Base-by-base conservation (phyloP, 2,329 filamentous ascomycete species). In the Fusarium sp. region DNA sequence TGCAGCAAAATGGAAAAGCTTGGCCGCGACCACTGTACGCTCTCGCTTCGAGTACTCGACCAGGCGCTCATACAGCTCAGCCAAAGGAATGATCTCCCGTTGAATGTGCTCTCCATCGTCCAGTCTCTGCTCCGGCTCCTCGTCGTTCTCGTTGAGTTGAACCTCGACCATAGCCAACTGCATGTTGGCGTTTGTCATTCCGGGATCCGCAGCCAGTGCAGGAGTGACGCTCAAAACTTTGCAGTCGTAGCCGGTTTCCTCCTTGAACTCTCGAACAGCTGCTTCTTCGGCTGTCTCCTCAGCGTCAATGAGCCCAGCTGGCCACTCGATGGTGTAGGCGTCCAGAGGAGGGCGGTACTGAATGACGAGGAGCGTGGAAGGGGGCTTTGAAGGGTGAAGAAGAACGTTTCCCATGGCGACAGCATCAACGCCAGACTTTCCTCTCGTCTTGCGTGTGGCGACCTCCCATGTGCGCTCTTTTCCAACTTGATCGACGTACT, bases 391-490 rank as follows among this genome's bases (percentile, higher is more conserved):
- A 0, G 71, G 71, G 9, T 74, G 71, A 3, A 74, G 57, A 4
- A 74, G 63, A 2, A 74, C 58, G 11, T 73, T 73, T 33, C 71
- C 71, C 71, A 74, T 74, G 1, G 71, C 71, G n/a, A 74, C 71
- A 11, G 71, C 71, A 15, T 74, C 71, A 1, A 74, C 71, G 0
- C 71, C 71, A 0, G 67, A 47, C 23, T 70, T 73, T 0, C 71
- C 71, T 43, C 71, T 61, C 4, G 71, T 74, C 58, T 74, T 74
- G 49, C 71, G 68, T 2, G 70, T 71, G 20, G 71, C 71, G 11
- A 73, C 71, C 51, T 74, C 71, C 71, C 71, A 74, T 11, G 71
- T 74, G 18, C 71, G 71, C 9, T 67, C 37, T 23, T 67, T 69
- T 40, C 71, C 71, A 25, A 71, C 67, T 33, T 74, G 71, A 17